Conservation (phyloP, 805 yeast species). For the Cyberlindnera japonica region DNA sequence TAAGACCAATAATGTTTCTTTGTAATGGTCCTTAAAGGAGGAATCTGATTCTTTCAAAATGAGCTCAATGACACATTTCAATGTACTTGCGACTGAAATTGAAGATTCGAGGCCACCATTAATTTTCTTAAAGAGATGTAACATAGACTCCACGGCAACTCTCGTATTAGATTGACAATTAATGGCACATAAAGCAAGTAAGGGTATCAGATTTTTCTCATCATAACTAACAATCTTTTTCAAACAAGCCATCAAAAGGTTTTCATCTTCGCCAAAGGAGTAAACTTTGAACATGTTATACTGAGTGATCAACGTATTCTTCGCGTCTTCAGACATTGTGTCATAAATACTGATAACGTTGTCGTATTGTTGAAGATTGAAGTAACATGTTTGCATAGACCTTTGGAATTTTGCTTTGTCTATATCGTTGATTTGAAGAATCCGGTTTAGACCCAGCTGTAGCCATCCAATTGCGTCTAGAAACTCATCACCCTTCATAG, state of each 20-base stretch:
- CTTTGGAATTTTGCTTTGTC: conserved; percentile 37
- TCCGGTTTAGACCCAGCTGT: conserved; percentile 24
- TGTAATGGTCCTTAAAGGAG: conserved; percentile 7
- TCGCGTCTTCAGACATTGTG: conserved; percentile 24
- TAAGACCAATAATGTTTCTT: conserved; percentile 12
- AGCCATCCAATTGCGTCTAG: conserved; percentile 28
- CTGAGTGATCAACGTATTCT: conserved; percentile 29
- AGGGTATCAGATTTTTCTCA: conserved; percentile 33
- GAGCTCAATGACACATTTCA: conserved; percentile 32
- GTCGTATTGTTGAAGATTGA: conserved; percentile 22
- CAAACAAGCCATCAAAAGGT: conserved; percentile 26
- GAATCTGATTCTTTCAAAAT: conserved; percentile 22
- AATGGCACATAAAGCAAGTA: conserved; percentile 31
- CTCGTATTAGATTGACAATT: conserved; percentile 27
- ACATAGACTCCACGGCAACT: conserved; percentile 27
- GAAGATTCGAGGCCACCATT: conserved; percentile 12
- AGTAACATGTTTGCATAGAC: conserved; percentile 31
- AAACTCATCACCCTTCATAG: conserved; percentile 25
- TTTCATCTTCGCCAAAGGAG: conserved; percentile 17
- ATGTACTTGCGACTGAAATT: conserved; percentile 27
- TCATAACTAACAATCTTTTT: conserved; percentile 33
- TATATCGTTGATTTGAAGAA: conserved; percentile 25
- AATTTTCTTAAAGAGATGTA: conserved; percentile 27
- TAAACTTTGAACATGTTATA: conserved; percentile 30
- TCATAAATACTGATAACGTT: conserved; percentile 24